These are phyloP conservation scores for Zoysia japonica DNA, from an alignment of 176 grass and related monocot species.

Conservation along the genomic window DNA sequence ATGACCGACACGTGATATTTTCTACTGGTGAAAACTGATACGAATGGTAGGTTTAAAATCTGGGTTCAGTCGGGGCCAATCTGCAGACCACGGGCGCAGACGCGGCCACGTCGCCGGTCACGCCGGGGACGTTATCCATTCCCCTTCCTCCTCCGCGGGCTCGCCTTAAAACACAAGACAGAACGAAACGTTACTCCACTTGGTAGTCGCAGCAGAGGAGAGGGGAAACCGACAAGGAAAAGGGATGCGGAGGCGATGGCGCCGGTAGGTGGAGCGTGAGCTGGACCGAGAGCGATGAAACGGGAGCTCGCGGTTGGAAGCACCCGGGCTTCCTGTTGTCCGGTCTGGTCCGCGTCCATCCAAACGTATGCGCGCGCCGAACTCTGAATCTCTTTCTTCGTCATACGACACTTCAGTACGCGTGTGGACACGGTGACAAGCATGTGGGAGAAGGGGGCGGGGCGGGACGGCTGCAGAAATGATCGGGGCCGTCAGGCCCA, in stretches of 20 bases:
- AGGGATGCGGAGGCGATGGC: constrained; percentile 25
- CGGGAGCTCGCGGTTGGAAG: not conserved
- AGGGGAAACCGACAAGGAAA: not conserved
- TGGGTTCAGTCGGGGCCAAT: constrained; percentile 39
- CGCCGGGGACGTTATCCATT: constrained; percentile 26
- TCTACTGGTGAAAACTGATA: not conserved
- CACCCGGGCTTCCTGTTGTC: not conserved
- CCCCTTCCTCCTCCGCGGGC: not conserved
- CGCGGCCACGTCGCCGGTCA: constrained; percentile 46
- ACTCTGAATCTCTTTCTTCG: not conserved
- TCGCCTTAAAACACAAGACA: constrained; percentile 1
- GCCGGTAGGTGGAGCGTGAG: constrained; percentile 25
- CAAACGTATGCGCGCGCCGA: not conserved
- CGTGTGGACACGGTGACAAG: too few species aligned
- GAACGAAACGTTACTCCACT: not conserved
- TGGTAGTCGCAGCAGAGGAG: not conserved
- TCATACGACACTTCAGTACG: too few species aligned
- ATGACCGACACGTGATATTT: not conserved
- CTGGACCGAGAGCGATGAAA: not conserved
- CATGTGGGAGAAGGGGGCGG: too few species aligned
- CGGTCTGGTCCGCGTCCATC: not conserved
- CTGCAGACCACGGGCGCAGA: constrained; percentile 36
- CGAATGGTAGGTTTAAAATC: not conserved
- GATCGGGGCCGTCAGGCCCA: too few species aligned
- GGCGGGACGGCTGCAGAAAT: too few species aligned